These are phyloP conservation scores for Tolypocladium guangdongense DNA, from an alignment of 2,329 filamentous ascomycete genomes.

Conservation along the genomic window DNA sequence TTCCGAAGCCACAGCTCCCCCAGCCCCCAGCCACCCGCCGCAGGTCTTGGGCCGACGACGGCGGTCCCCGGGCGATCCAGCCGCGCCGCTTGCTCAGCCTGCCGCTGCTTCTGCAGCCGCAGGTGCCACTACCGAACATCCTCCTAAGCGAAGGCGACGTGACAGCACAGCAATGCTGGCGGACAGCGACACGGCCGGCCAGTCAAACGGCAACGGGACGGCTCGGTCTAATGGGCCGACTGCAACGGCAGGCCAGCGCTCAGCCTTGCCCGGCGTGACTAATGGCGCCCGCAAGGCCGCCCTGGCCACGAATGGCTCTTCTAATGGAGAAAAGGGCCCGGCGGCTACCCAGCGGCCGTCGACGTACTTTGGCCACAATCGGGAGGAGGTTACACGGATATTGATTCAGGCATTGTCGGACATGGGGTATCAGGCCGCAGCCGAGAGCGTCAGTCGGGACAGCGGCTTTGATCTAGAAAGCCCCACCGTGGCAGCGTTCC, in stretches of 20 bases:
- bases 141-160: constrained; percentile 45
- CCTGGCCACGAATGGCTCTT: constrained; percentile 44
- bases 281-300: constrained; percentile 38
- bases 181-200: constrained; percentile 38
- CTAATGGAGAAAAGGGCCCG: constrained; percentile 18
- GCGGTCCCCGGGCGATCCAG: constrained; percentile 28
- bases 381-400: constrained; percentile 86
- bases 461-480: constrained; percentile 86
- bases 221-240: constrained; percentile 31
- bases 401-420: constrained; percentile 85
- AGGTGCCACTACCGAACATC: constrained; percentile 6
- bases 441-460: constrained; percentile 62
- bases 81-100: constrained; percentile 11
- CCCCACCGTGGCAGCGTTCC: constrained; percentile 74
- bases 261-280: constrained; percentile 15
- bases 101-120: constrained; percentile 6
- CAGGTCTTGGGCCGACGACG: constrained; percentile 45
- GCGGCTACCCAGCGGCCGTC: constrained; percentile 7
- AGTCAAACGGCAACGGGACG: constrained; percentile 44
- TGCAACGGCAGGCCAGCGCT: constrained; percentile 13
- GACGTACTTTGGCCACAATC: constrained; percentile 71
- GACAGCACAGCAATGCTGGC: constrained; percentile 48
- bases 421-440: constrained; percentile 73
- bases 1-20: constrained; percentile 17
- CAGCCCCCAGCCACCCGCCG: constrained; percentile 15